Percentiles rank a stretch among this genome's conserved stretches.
phyloP scores from a whole-genome alignment of 73 alveolate genomes.

The Uronychia binucleata region DNA sequence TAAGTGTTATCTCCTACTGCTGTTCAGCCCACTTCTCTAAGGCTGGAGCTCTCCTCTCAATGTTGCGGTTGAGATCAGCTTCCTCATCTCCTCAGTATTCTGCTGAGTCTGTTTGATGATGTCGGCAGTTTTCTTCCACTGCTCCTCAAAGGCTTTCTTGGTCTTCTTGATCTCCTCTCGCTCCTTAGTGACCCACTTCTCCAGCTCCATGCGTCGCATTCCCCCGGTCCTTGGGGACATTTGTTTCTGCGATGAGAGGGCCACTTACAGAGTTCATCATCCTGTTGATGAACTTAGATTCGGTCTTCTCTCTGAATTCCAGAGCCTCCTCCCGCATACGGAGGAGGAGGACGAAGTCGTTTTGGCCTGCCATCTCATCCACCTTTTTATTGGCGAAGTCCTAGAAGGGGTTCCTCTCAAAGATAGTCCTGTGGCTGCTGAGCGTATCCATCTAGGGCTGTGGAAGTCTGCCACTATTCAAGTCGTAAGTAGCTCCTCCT shows the following conservation, averaged over 20 bases:
- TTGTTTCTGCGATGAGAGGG: neutral
- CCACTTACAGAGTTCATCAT: slow-evolving; percentile 21
- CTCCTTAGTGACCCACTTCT: slow-evolving; percentile 59
- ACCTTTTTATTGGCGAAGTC: slow-evolving; percentile 10
- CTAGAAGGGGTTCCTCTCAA: slow-evolving; percentile 38
- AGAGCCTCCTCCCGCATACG: slow-evolving; percentile 61
- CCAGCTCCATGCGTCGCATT: slow-evolving; percentile 25
- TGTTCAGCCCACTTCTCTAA: slow-evolving; percentile 29
- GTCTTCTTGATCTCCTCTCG: slow-evolving; percentile 55
- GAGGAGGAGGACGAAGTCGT: slow-evolving; percentile 49
- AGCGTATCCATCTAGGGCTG: neutral
- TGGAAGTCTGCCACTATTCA: neutral
- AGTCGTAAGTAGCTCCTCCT: neutral
- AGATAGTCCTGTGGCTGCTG: neutral
- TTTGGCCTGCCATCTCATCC: slow-evolving; percentile 3
- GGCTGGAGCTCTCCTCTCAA: slow-evolving; percentile 20
- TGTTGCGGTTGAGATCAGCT: slow-evolving; percentile 14
- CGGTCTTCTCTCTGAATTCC: slow-evolving; percentile 29
- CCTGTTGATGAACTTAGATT: slow-evolving; percentile 11
- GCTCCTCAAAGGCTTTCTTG: slow-evolving; percentile 42
- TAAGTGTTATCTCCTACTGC: slow-evolving; percentile 1
- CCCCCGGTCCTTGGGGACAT: slow-evolving; percentile 52
- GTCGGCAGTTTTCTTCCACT: slow-evolving; percentile 48
- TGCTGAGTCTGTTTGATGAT: slow-evolving; percentile 40
- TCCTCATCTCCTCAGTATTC: slow-evolving; percentile 47